These are phyloP conservation scores for Stentor roeselii DNA, from an alignment of 73 alveolate species.

Conservation along the genomic window DNA sequence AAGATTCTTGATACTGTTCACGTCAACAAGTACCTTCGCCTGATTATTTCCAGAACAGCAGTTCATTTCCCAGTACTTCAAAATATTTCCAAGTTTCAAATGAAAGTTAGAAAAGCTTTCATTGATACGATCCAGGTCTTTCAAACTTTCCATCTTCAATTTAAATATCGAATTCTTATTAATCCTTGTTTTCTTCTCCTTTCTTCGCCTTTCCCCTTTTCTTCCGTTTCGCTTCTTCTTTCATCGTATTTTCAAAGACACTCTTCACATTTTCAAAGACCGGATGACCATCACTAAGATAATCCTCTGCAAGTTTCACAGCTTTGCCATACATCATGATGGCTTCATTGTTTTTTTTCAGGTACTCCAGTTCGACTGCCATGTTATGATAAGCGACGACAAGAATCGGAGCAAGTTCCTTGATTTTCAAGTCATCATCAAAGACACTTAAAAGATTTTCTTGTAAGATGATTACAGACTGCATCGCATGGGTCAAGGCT, in stretches of 20 bases:
- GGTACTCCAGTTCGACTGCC: conserved; percentile 81
- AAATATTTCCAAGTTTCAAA: no score
- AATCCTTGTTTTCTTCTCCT: neutral
- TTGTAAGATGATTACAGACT: conserved; percentile 16
- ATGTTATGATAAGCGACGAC: conserved; percentile 83
- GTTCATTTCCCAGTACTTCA: neutral
- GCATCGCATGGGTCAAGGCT: conserved; percentile 75
- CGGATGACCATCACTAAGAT: conserved; percentile 46
- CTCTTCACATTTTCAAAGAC: conserved; percentile 43
- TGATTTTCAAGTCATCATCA: conserved; percentile 44
- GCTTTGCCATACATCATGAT: conserved; percentile 60
- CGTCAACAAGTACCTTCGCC: neutral
- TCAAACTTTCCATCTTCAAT: neutral
- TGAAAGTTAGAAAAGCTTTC: neutral
- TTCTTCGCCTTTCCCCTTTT: neutral
- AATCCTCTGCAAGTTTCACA: conserved; percentile 55
- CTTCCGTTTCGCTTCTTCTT: conserved; percentile 27
- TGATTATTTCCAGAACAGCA: neutral
- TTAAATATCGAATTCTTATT: neutral
- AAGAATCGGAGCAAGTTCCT: conserved; percentile 75
- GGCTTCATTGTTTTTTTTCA: conserved; percentile 67
- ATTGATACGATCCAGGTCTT: no score
- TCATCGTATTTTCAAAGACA: conserved; percentile 40
- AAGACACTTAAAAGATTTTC: conserved; percentile 11
- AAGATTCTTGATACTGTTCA: neutral